Conservation (phyloP, 257 asterid species). For the Vinca minor region DNA sequence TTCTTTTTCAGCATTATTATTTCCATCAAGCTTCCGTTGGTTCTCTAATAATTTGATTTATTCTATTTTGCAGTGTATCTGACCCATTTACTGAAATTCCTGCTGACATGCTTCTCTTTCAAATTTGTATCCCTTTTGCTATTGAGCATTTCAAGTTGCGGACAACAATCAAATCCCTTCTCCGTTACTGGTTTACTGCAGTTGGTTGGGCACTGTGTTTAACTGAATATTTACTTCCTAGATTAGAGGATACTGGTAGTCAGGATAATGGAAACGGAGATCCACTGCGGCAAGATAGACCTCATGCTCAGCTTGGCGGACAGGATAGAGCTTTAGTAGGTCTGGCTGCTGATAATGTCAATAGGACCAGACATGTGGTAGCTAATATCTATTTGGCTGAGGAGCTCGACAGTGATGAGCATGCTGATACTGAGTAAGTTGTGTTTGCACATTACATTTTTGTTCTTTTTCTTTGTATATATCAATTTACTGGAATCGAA, state of each 20-base stretch:
- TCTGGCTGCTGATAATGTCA: conserved; percentile 45
- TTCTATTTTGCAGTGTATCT: conserved; percentile 55
- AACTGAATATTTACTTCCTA: conserved; percentile 78
- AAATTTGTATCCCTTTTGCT: conserved; percentile 98
- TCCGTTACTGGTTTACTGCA: conserved; percentile 93
- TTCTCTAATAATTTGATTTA: not conserved
- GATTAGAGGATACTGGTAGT: conserved; percentile 73
- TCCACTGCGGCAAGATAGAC: conserved; percentile 62
- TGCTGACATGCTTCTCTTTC: conserved; percentile 96
- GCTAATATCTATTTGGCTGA: conserved; percentile 35
- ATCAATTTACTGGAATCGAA: not conserved
- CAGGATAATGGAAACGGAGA: conserved; percentile 69
- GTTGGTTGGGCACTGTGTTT: conserved; percentile 95
- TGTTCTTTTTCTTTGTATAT: not conserved
- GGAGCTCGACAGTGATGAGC: conserved; percentile 56
- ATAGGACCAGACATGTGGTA: conserved; percentile 45
- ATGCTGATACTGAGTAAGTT: conserved; percentile 77
- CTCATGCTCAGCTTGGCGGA: conserved; percentile 43
- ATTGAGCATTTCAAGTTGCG: conserved; percentile 91
- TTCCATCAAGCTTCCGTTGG: not conserved
- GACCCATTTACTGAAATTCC: conserved; percentile 99
- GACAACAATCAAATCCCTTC: conserved; percentile 77
- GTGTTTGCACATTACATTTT: not conserved
- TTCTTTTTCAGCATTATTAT: not conserved
- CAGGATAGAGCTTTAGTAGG: conserved; percentile 48